Base-by-base conservation (phyloP, 257 asterid species). In the Jasminum sambac region DNA sequence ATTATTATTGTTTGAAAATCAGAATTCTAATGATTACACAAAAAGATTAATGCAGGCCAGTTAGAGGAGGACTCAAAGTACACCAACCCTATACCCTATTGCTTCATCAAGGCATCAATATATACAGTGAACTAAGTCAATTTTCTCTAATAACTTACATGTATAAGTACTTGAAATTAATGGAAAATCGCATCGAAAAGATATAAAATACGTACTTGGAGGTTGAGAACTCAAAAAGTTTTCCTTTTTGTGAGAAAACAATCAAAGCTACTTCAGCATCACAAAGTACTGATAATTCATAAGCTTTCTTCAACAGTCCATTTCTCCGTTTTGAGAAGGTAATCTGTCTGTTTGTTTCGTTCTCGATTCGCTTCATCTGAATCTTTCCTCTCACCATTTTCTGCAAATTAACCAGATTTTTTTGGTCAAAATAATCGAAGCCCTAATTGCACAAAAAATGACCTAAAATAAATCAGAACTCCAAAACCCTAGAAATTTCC, bases 321-420 rank as follows among this genome's bases (percentile, higher is more conserved):
- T 83, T 90, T 52, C 88, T 63, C 3, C 96, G 71, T 78, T 90
- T 90, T 0, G 95, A 82, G 72, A 90, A 90, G 0, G 95, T 90
- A 70, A 80, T 92, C 34, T 86, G 92, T 69, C 96, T 60, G 78
- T 89, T 88, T 6, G 90, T 71, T 52, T 85, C 62, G 34, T 88
- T 83, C 40, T 90, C 96, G 1, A 90, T 90, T 36, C 87, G 65
- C 75, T 84, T 88, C 92, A 90, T 68, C 46, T 88, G 71, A 8
- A 88, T 81, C 80, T 84, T 90, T 59, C 96, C 95, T 75, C 96
- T 83, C 76, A 78, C 96, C 95, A 88, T 90, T 78, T 78, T 36
- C 6, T 9, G 23, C 44, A 40, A 9, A 7, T 59, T 39, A 38
- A 43, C 3, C 9, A 23, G 19, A 1, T 6, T 42, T 39, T 38